phyloP scores from a whole-genome alignment of 192 early-diverging fungal genomes.

The Diversispora epigaea region DNA sequence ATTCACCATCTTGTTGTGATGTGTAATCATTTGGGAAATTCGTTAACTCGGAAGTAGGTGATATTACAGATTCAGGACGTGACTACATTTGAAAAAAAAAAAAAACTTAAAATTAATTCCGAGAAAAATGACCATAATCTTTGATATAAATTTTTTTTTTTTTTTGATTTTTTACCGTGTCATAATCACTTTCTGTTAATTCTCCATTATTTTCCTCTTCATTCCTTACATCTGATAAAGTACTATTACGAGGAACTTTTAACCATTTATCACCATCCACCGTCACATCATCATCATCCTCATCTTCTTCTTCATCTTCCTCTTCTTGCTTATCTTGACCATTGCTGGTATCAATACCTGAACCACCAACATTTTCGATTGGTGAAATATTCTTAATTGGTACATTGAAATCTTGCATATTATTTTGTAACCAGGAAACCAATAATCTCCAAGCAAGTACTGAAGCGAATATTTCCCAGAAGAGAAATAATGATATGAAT shows the following conservation, averaged over 20 bases:
- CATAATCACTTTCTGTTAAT: neutral
- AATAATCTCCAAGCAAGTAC: conserved; percentile 49
- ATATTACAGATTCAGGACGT: neutral
- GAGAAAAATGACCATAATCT: too few relatives aligned
- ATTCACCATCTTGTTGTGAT: neutral
- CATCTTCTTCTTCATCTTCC: neutral
- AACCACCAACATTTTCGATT: neutral
- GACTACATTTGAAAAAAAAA: conserved; percentile 16
- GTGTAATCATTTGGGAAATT: neutral
- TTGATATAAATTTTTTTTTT: too few relatives aligned
- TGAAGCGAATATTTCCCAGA: conserved; percentile 51
- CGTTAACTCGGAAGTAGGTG: neutral
- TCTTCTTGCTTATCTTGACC: neutral
- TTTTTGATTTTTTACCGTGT: neutral
- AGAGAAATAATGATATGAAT: conserved; percentile 46
- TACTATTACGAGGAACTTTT: neutral
- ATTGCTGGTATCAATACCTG: too few relatives aligned
- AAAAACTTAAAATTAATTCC: too few relatives aligned
- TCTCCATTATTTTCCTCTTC: too few relatives aligned
- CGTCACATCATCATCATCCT: neutral
- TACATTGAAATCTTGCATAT: neutral
- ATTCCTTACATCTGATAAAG: neutral
- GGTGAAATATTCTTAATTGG: neutral
- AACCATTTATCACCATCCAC: conserved; percentile 6
- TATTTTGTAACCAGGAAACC: conserved; percentile 35